Conservation (phyloP, 2,329 filamentous ascomycete genomes). For the Mycosphaerella sp. region DNA sequence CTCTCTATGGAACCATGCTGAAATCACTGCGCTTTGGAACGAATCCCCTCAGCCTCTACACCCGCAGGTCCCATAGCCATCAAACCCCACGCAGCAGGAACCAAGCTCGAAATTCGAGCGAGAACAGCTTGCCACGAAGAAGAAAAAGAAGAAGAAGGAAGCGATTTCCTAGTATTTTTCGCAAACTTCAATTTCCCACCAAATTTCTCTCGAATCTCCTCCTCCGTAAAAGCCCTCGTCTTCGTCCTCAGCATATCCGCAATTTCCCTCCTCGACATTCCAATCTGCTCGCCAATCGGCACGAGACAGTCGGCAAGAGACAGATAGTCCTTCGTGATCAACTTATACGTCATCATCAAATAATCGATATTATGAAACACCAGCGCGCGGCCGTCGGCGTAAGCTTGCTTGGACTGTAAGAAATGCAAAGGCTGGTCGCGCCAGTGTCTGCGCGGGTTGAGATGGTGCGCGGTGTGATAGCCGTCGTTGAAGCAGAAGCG, state of each 20-base stretch:
- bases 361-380: slow-evolving; percentile 80
- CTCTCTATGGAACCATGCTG: too few relatives aligned
- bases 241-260: slow-evolving; percentile 58
- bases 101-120: neutral
- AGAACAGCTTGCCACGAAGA: slow-evolving; percentile 2
- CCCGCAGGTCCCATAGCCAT: slow-evolving; percentile 2
- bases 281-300: slow-evolving; percentile 65
- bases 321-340: slow-evolving; percentile 65
- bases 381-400: slow-evolving; percentile 61
- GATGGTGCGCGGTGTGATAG: slow-evolving; percentile 74
- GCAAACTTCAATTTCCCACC: too few relatives aligned
- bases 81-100: slow-evolving; percentile 1
- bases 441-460: slow-evolving; percentile 75
- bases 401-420: slow-evolving; percentile 61
- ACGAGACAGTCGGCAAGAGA: slow-evolving; percentile 64
- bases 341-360: slow-evolving; percentile 63
- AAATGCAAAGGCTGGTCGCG: slow-evolving; percentile 71
- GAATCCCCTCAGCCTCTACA: neutral
- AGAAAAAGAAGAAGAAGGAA: too few relatives aligned
- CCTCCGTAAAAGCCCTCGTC: slow-evolving; percentile 60
- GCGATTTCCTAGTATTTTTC: too few relatives aligned
- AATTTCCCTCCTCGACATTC: slow-evolving; percentile 58
- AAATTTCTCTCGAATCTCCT: slow-evolving; percentile 58
- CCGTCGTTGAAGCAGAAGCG: slow-evolving; percentile 78
- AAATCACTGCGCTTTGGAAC: slow-evolving; percentile 1